A percentile compares a stretch with the other conserved stretches of the same genome.
phyloP scores from a whole-genome alignment of 345 rosid species.

The Gossypium longicalyx region DNA sequence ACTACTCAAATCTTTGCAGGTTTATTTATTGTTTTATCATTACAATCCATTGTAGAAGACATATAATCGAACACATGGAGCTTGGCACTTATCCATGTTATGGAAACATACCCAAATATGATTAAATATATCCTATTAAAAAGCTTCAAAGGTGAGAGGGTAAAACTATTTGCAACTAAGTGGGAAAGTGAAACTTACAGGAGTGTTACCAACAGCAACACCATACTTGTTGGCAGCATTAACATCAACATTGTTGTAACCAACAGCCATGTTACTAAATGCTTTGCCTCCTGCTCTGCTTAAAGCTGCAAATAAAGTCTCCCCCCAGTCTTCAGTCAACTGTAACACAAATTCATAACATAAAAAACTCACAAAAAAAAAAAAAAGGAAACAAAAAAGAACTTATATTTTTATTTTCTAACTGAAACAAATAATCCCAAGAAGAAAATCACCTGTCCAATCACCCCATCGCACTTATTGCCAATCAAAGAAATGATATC shows the following conservation, averaged over 20 bases:
- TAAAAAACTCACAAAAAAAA: background rate
- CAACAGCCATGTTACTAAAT: constrained; percentile 98
- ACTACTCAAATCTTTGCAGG: background rate
- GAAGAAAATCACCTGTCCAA: constrained; percentile 63
- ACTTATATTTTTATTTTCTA: background rate
- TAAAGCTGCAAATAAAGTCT: constrained; percentile 76
- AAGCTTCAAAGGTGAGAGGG: background rate
- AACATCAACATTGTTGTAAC: constrained; percentile 94
- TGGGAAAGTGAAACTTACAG: constrained; percentile 40
- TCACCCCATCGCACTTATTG: constrained; percentile 87
- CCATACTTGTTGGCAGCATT: constrained; percentile 91
- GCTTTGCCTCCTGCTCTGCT: constrained; percentile 93
- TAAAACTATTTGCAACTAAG: background rate
- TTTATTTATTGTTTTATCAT: background rate
- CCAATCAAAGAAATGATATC: constrained; percentile 86
- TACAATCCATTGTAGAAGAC: background rate
- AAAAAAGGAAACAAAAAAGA: background rate
- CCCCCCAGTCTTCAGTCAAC: constrained; percentile 98
- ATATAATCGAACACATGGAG: background rate
- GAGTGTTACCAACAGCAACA: constrained; percentile 94
- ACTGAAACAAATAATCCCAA: background rate
- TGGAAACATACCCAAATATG: background rate
- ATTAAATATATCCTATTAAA: background rate
- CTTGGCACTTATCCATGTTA: background rate
- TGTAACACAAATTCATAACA: constrained; percentile 25